Evolutionary conservation across 2,329 filamentous ascomycete species (phyloP).

Genomic region (Xylaria sp.): DNA sequence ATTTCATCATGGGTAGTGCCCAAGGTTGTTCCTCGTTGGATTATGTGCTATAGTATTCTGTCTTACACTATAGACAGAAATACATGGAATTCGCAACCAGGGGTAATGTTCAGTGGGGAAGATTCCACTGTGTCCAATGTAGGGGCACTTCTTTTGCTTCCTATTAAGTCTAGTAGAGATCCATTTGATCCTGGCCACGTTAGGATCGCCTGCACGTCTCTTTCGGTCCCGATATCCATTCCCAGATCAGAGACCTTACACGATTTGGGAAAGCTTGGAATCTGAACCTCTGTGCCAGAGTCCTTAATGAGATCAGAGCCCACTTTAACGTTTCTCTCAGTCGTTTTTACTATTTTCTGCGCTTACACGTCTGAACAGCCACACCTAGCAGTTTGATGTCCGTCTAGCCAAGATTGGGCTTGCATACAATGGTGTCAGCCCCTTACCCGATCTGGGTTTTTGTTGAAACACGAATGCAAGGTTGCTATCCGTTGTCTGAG

Average conservation of each 20-base stretch:
- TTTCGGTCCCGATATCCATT: constrained; percentile 38
- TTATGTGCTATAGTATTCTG: constrained; percentile 32
- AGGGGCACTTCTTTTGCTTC: constrained; percentile 18
- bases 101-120: constrained; percentile 21
- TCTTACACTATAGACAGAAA: constrained; percentile 26
- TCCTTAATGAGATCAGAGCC: constrained; percentile 13
- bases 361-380: constrained; percentile 14
- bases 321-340: constrained; percentile 7
- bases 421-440: constrained; percentile 36
- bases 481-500: constrained; percentile 37
- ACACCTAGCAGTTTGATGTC: constrained; percentile 23
- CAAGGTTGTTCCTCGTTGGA: constrained; percentile 29
- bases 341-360: constrained; percentile 5
- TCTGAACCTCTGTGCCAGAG: constrained; percentile 9
- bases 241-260: constrained; percentile 7
- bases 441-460: constrained; percentile 39
- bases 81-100: constrained; percentile 27
- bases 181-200: constrained; percentile 23
- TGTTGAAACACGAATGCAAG: constrained; percentile 41
- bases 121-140: constrained; percentile 23
- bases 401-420: constrained; percentile 21
- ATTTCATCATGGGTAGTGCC: constrained; percentile 27
- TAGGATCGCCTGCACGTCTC: constrained; percentile 29
- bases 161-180: constrained; percentile 21
- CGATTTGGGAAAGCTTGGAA: constrained; percentile 19